Base-by-base conservation (phyloP, 495 filamentous ascomycete genomes). In the Aspergillus cavernicola region DNA sequence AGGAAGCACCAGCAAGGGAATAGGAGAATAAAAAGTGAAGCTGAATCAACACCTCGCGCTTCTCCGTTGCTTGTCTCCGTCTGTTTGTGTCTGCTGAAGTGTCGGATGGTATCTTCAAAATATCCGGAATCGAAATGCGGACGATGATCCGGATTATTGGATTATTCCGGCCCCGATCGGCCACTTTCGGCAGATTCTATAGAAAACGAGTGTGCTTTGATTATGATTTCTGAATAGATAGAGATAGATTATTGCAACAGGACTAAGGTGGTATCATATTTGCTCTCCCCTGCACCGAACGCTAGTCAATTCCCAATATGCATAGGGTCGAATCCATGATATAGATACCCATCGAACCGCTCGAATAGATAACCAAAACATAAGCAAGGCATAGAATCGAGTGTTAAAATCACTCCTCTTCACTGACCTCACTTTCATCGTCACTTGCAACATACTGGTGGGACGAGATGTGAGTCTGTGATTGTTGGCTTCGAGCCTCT, bases 351-450 rank as follows among this genome's bases (percentile, higher is more conserved):
- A 4, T 38, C 28, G 6, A 38, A 29, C 5, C 22, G 33, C 46
- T 39, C 22, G 50, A 54, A 50, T 33, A 57, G 52, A 44, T 48
- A 37, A 50, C 38, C 46, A 42, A n/a, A 47, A 26, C 40, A 39
- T n/a, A 42, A 53, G 9, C 16, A 11, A 46, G 28, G 4, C 16
- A 29, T 24, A 15, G 1, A 33, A n/a, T 47, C 1, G 2, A 33
- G 18, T 35, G 3, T 4, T 6, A 24, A 4, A 15, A 35, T 70
- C 53, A 78, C 56, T 78, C 74, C 53, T 78, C 74, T 52, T 78
- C 74, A 32, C 74, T 78, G 20, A 78, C 69, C 53, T 78, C 74
- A 39, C 74, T 78, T 55, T 78, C 74, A 53, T 78, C 74, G 19
- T 76, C 73, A 53, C 73, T 76, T 16, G 62, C 54, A 23, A 70